Conservation (phyloP, 1,284 basidiomycete species). For the Pisolithus thermaeus region DNA sequence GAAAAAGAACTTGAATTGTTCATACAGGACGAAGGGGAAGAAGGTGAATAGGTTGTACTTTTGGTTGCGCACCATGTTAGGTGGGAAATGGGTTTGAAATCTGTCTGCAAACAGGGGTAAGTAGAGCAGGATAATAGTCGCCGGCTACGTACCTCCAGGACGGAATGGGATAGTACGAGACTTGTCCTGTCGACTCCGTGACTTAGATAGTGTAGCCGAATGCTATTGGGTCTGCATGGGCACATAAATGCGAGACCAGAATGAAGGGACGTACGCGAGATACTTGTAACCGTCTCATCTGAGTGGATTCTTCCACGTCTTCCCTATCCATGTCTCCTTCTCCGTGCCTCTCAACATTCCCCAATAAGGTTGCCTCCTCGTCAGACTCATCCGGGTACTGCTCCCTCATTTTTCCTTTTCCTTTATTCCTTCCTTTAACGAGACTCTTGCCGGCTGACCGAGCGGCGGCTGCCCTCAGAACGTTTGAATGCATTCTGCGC, state of each 20-base stretch:
- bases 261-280: constrained; percentile 17
- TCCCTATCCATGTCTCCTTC: constrained; percentile 25
- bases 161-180: constrained; percentile 76
- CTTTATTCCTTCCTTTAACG: constrained; percentile 20
- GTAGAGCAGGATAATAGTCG: not conserved
- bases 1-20: constrained; percentile 99
- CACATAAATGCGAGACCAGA: constrained; percentile 1
- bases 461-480: constrained; percentile 30
- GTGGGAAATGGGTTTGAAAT: constrained; percentile 58
- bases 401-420: constrained; percentile 42
- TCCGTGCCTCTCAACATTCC: constrained; percentile 26
- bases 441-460: constrained; percentile 23
- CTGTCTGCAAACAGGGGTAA: constrained; percentile 44
- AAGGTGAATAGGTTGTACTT: constrained; percentile 97
- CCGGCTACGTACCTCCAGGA: constrained; percentile 50
- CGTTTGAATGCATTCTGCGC: constrained; percentile 29
- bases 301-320: constrained; percentile 21
- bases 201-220: constrained; percentile 26
- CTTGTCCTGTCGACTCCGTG: constrained; percentile 48
- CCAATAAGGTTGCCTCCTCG: constrained; percentile 48
- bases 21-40: constrained; percentile 94
- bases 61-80: constrained; percentile 94
- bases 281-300: constrained; percentile 19
- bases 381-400: constrained; percentile 57
- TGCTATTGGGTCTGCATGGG: constrained; percentile 17